phyloP scores from a whole-genome alignment of 225 moss, liverwort and hornwort species.

The Antitrichia curtipendula region DNA sequence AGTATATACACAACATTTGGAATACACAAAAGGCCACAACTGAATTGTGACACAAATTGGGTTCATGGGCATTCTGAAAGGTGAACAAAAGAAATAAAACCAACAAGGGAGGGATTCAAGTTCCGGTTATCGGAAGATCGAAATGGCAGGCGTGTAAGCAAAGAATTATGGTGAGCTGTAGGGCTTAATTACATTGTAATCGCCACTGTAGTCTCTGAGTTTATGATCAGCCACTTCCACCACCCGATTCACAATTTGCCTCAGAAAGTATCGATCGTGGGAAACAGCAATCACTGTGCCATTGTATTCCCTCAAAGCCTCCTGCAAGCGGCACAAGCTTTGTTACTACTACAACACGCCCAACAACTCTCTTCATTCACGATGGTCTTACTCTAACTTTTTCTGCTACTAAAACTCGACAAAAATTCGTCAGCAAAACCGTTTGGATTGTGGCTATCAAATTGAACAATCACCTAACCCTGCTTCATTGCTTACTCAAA shows the following conservation, averaged over 20 bases:
- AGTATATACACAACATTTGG: not conserved
- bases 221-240: conserved; percentile 59
- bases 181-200: conserved; percentile 46
- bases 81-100: not conserved
- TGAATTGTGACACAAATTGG: not conserved
- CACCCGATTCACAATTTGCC: conserved; percentile 93
- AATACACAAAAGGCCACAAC: not conserved
- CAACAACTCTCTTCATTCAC: too few relatives aligned
- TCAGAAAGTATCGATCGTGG: conserved; percentile 87
- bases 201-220: conserved; percentile 73
- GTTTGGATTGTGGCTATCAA: not conserved
- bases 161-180: not conserved
- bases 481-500: not conserved
- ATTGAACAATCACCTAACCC: not conserved
- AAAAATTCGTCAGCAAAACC: not conserved
- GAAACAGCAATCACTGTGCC: conserved; percentile 92
- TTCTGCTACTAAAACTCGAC: not conserved
- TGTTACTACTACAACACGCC: not conserved
- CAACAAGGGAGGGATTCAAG: not conserved
- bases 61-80: not conserved
- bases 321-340: conserved; percentile 7
- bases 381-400: not conserved
- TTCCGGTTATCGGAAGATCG: not conserved
- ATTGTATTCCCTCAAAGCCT: conserved; percentile 83
- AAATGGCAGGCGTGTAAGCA: not conserved